Evolutionary conservation across 23 red algal genomes (phyloP), one percentile per base, ranked within the genome.

Genomic region (Chondrus crispus): DNA sequence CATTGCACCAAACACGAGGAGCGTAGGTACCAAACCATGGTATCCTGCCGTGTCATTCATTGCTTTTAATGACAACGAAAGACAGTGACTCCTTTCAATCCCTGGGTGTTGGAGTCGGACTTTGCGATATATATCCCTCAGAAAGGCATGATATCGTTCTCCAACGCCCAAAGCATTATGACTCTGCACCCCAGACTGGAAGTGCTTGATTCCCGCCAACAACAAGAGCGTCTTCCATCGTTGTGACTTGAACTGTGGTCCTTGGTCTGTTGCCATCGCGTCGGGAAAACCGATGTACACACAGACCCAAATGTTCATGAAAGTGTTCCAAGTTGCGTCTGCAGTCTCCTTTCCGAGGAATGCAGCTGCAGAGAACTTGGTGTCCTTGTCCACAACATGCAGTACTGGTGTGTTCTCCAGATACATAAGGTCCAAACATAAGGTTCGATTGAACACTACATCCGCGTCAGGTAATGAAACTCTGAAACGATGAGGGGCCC

Each of bases 401-500:
- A 85, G 81, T 24, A 58, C 46, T 32, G 28, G 35, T 2, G 3
- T 33, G 30, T 29, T 3, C 30, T 68, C 81, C 13, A 85, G 11
- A 14, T 30, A 2, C 46, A 58, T 85, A 2, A 85, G 30, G 53
- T 75, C 54, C 3, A 85, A 12, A 32, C 29, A 85, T 62, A 85
- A 2, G 35, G 8, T 3, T 30, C 54, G 81, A 37, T 73, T 85
- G 0, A 85, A 85, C 33, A 85, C 81, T 12, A 29, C 16, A 14
- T 85, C 4, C 30, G 2, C 53, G 18, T 62, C 18, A 22, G 53
- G 81, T 36, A 85, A 3, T 20, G 53, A 64, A 47, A 85, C 81
- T 2, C 81, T 47, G 44, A 85, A 85, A 33, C 53, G 49, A 48
- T 62, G 52, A 33, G 81, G 81, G 29, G 36, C 81, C 14, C 64